Conservation (phyloP, 208 protist species). For the Acanthamoeba quina region DNA sequence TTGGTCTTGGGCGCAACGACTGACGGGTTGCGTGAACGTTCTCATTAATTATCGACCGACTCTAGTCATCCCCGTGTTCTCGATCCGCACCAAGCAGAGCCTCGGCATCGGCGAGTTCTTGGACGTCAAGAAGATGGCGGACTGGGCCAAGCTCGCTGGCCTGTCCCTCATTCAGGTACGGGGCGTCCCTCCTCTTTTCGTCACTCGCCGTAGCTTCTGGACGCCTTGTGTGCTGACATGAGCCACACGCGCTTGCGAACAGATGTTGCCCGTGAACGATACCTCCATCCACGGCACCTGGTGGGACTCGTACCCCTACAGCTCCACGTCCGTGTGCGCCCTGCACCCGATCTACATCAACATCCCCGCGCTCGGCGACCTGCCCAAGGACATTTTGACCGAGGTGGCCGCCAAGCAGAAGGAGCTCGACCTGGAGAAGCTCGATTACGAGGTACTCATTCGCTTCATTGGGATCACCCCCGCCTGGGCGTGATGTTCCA, state of each 20-base stretch:
- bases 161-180: constrained; percentile 86
- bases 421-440: constrained; percentile 76
- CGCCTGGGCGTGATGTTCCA: not conserved
- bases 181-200: not conserved
- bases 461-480: not conserved
- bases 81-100: constrained; percentile 83
- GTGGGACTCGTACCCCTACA: constrained; percentile 91
- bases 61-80: constrained; percentile 89
- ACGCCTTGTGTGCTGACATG: not conserved
- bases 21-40: not conserved
- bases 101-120: constrained; percentile 91
- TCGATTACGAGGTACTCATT: constrained; percentile 84
- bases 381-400: constrained; percentile 79
- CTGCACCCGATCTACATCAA: constrained; percentile 91
- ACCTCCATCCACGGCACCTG: constrained; percentile 83
- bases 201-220: not conserved
- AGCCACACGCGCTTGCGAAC: not conserved
- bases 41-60: not conserved
- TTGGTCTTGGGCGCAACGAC: not conserved
- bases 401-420: constrained; percentile 62
- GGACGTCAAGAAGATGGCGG: constrained; percentile 84
- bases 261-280: constrained; percentile 90
- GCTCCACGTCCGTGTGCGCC: constrained; percentile 87
- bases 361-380: constrained; percentile 71
- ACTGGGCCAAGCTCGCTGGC: constrained; percentile 80